Evolutionary conservation across 495 filamentous ascomycete species (phyloP).

Genomic region (Neurospora sp.): DNA sequence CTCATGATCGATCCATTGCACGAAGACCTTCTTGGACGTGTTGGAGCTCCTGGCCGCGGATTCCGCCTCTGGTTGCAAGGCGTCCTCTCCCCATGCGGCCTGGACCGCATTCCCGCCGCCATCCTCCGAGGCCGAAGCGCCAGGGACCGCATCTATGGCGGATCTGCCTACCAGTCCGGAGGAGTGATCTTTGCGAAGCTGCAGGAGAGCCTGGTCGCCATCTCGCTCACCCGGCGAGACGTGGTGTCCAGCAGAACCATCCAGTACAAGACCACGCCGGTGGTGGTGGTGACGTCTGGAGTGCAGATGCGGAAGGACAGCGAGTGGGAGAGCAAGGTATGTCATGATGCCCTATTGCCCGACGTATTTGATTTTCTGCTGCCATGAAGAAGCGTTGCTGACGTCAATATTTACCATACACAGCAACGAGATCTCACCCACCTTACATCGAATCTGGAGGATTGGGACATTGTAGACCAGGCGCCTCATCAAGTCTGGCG

Average conservation of each 20-base stretch:
- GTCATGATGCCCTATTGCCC: not conserved
- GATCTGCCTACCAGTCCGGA: conserved; percentile 64
- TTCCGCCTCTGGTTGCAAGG: conserved; percentile 81
- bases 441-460: conserved; percentile 62
- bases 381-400: not conserved
- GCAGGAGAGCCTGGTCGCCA: conserved; percentile 84
- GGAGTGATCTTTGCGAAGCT: conserved; percentile 80
- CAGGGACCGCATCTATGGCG: conserved; percentile 77
- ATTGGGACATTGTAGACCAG: conserved; percentile 78
- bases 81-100: conserved; percentile 71
- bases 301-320: conserved; percentile 40
- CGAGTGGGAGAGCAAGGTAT: conserved; percentile 58
- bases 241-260: conserved; percentile 66
- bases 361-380: not conserved
- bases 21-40: conserved; percentile 63
- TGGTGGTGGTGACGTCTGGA: conserved; percentile 78
- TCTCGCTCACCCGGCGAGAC: conserved; percentile 71
- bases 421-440: conserved; percentile 70
- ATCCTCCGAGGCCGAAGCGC: conserved; percentile 67
- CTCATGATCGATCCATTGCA: conserved; percentile 82
- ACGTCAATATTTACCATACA: conserved; percentile 26
- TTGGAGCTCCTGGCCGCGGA: conserved; percentile 59
- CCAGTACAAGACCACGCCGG: conserved; percentile 58
- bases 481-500: conserved; percentile 86
- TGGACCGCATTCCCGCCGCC: conserved; percentile 68